Evolutionary conservation across 345 rosid genomes (phyloP).

Genomic region (Draba incana): DNA sequence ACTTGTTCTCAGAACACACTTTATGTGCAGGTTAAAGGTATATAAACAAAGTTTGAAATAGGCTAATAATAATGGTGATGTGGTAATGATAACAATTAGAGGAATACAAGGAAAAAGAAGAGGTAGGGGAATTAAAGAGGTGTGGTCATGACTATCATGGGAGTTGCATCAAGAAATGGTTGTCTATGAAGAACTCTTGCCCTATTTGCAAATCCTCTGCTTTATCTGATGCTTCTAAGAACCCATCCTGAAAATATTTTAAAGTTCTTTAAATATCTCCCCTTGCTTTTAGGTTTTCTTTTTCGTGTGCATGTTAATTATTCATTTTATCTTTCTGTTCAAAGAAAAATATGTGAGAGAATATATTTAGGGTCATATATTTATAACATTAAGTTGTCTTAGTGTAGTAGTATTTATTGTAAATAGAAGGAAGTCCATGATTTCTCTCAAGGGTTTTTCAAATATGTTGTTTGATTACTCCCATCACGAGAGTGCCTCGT

Average conservation of each 20-base stretch:
- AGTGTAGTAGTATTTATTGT: slow-evolving; percentile 1
- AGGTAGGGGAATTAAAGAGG: slow-evolving; percentile 53
- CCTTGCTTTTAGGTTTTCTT: not conserved
- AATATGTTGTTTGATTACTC: not conserved
- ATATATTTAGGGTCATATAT: too few species aligned
- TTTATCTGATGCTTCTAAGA: slow-evolving; percentile 43
- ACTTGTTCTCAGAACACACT: not conserved
- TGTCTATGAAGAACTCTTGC: slow-evolving; percentile 80
- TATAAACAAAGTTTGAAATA: not conserved
- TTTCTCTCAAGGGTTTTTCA: slow-evolving; percentile 5
- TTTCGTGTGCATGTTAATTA: slow-evolving; percentile 5
- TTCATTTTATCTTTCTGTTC: not conserved
- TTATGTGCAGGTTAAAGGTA: not conserved
- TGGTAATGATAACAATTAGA: slow-evolving; percentile 47
- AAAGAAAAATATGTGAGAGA: not conserved
- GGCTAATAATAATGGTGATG: slow-evolving; percentile 15
- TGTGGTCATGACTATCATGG: slow-evolving; percentile 85
- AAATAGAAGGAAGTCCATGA: slow-evolving; percentile 8
- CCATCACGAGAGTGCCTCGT: too few species aligned
- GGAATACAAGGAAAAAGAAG: slow-evolving; percentile 67
- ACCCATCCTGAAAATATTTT: not conserved
- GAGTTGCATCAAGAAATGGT: slow-evolving; percentile 79
- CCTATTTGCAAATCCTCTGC: slow-evolving; percentile 86
- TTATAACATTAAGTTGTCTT: not conserved
- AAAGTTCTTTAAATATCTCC: not conserved